Evolutionary conservation across 2,329 filamentous ascomycete species (phyloP), one percentile per base, ranked within the genome.

Genomic region (Colletotrichum magnum): DNA sequence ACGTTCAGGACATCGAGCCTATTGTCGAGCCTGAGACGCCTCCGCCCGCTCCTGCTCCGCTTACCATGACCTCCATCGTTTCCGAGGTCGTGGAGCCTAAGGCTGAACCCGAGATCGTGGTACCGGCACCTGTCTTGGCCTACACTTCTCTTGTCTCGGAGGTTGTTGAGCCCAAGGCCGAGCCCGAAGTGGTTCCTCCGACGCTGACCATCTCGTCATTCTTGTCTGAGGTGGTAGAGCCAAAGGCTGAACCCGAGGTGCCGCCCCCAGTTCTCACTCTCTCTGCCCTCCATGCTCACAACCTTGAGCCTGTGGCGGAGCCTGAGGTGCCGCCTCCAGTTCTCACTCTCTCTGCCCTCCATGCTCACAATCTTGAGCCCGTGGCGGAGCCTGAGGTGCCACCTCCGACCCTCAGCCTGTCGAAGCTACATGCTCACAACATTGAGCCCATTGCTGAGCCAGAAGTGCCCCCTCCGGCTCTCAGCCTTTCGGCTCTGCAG

Each of bases 1-100:
- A 83, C 45, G 77, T 79, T 2, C 80, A 87, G 73, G 72, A 79
- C 51, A 78, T 88, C 16, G 81, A 84, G 72, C 85, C 85, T 2
- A 73, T 75, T 6, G 76, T 80, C 32, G 84, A 85, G 61, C 71
- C 78, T 3, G 78, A 78, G 63, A 47, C 69, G 2, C 68, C 70
- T 32, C 73, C 77, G 4, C 74, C 77, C 18, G 76, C 81, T 36
- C 79, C 78, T 5, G 66, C 74, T n/a, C 65, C 75, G 21, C 76
- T 81, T 56, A 79, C 74, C 71, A 75, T 78, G 68, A 80, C 76
- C 39, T 72, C 76, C 6, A 77, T 81, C 52, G 57, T 74, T 24
- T 75, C 77, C 6, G 75, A 79, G 66, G 61, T 64, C 6, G 76
- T 80, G 18, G 80, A 82, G 67, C 79, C 78, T 6, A 68, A 71